Conservation (phyloP, 805 yeast species). For the Dipodascus geniculatus region DNA sequence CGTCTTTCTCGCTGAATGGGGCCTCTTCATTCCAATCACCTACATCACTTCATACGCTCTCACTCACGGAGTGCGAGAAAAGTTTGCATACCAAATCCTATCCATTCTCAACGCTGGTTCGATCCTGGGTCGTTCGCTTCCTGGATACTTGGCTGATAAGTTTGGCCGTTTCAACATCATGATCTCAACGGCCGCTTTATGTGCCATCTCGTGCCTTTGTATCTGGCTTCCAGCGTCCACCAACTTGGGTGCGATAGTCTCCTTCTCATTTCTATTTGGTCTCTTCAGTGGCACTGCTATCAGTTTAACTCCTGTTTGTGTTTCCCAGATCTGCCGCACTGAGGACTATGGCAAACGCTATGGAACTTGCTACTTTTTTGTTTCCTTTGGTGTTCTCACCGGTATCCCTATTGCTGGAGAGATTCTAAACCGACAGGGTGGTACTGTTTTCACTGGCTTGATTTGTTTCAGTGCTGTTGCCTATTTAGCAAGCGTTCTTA, state of each 20-base stretch:
- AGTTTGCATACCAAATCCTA: slow-evolving; percentile 19
- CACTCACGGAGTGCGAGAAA: slow-evolving; percentile 14
- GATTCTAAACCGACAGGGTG: slow-evolving; percentile 14
- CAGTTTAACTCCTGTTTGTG: slow-evolving; percentile 56
- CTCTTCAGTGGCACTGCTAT: slow-evolving; percentile 51
- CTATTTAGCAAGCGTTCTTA: slow-evolving; percentile 19
- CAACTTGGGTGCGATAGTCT: slow-evolving; percentile 32
- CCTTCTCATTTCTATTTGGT: slow-evolving; percentile 44
- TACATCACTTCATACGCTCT: slow-evolving; percentile 27
- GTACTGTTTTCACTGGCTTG: slow-evolving; percentile 21
- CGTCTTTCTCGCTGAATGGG: slow-evolving; percentile 34
- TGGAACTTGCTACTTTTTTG: slow-evolving; percentile 49
- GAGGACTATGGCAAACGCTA: slow-evolving; percentile 56
- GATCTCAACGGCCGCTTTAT: slow-evolving; percentile 34
- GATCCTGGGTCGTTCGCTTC: slow-evolving; percentile 40
- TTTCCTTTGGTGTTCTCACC: slow-evolving; percentile 26
- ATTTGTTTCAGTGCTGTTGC: slow-evolving; percentile 23
- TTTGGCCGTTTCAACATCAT: slow-evolving; percentile 49
- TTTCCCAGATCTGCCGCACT: slow-evolving; percentile 53
- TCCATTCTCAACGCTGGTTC: slow-evolving; percentile 27
- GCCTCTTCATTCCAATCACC: slow-evolving; percentile 39
- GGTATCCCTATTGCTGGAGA: slow-evolving; percentile 30
- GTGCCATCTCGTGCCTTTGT: slow-evolving; percentile 37
- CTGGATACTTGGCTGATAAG: slow-evolving; percentile 43
- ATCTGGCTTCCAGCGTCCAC: slow-evolving; percentile 58